Base-by-base conservation (phyloP, 495 filamentous ascomycete species). In the Platismatia glauca region DNA sequence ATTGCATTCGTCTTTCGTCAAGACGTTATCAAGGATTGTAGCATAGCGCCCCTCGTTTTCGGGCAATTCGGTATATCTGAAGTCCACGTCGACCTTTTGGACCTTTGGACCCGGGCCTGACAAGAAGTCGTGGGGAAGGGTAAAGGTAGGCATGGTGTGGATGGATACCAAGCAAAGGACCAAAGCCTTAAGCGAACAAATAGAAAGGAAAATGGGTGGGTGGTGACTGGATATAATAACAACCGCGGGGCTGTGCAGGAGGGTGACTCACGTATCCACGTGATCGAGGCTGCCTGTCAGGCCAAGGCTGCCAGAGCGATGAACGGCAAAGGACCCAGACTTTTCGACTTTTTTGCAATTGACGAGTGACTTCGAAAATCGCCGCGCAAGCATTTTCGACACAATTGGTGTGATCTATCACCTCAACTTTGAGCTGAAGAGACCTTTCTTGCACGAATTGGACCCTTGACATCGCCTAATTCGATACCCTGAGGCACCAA, bases 11-110 rank as follows among this genome's bases (percentile, higher is more conserved):
- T 70, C 66, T 41, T 78, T 77, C 33, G 79, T 84, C 53, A 90
- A 65, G 46, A 85, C 78, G 65, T 88, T 75, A 75, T 90, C 86
- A 13, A 89, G 78, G 0, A 89, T 73, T 37, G 77, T 79, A 20
- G 87, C 87, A 64, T 84, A 84, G 39, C 73, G 66, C 46, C 74
- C 71, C 53, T 76, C 75, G 73, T 80, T 84, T 65, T 83, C 79
- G 4, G 80, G 79, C 12, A 90, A 86, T 68, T 87, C 76, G 65
- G 88, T 80, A 15, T 57, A 62, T 18, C 50, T 39, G 37, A 65
- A 88, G 71, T 87, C 76, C 27, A 53, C 27, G 16, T 31, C 50
- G 29, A 0, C 12, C 29, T 53, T 53, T 20, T 18, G 50, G 50
- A 53, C 27, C 16, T 33, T 33, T 16, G 50, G 50, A 33, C 50